Conservation (phyloP, 768 basidiomycete species). For the Mycena belliarum region DNA sequence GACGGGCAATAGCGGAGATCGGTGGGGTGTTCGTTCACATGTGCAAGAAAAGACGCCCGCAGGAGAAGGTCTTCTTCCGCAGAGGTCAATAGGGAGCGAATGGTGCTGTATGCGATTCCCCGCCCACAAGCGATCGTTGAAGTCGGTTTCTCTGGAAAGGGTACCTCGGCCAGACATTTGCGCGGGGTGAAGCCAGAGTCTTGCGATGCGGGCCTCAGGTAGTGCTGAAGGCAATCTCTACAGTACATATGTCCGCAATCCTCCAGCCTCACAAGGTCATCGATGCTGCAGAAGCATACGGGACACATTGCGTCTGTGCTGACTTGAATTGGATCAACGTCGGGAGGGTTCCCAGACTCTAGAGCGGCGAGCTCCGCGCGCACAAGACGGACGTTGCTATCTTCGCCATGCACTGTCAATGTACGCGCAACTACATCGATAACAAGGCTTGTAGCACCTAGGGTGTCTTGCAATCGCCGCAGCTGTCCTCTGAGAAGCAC, state of each 20-base stretch:
- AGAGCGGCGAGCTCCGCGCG: slow-evolving; percentile 26
- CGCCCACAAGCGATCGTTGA: slow-evolving; percentile 27
- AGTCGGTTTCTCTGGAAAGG: slow-evolving; percentile 1
- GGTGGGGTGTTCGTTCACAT: slow-evolving; percentile 40
- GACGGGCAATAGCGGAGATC: slow-evolving; percentile 59
- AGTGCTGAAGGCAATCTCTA: slow-evolving; percentile 46
- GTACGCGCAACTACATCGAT: slow-evolving; percentile 43
- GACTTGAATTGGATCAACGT: background rate
- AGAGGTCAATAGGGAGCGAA: slow-evolving; percentile 40
- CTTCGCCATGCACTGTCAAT: slow-evolving; percentile 44
- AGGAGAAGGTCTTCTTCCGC: slow-evolving; percentile 42
- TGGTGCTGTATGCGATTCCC: slow-evolving; percentile 39
- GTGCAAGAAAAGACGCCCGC: slow-evolving; percentile 40
- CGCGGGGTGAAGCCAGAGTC: slow-evolving; percentile 32
- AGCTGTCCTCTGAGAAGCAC: slow-evolving; percentile 42
- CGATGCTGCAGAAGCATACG: slow-evolving; percentile 40
- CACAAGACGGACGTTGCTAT: slow-evolving; percentile 31
- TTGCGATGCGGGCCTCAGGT: slow-evolving; percentile 34
- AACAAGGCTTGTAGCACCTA: slow-evolving; percentile 43
- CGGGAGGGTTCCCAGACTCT: slow-evolving; percentile 5
- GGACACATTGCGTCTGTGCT: slow-evolving; percentile 30
- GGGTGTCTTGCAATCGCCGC: slow-evolving; percentile 34
- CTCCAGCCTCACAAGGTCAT: slow-evolving; percentile 35
- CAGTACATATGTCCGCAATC: slow-evolving; percentile 58
- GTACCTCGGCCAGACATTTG: slow-evolving; percentile 38